These are phyloP conservation scores for Cicer judaicum DNA, from an alignment of 306 rosid species.

Conservation along the genomic window DNA sequence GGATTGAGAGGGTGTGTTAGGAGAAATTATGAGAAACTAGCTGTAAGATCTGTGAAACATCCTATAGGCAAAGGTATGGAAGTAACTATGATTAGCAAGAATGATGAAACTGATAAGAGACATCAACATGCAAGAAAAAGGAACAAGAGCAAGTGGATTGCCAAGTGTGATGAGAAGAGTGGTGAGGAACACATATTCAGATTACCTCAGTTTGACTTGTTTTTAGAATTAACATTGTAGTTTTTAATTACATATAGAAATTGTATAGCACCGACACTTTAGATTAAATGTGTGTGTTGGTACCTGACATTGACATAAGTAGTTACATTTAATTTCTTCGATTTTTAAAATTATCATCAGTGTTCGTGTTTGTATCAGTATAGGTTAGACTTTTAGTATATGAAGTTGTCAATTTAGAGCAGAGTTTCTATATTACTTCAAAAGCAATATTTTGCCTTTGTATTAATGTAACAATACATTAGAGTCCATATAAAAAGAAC, in stretches of 20 bases:
- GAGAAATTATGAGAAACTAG: slow-evolving; percentile 50
- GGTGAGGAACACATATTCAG: slow-evolving; percentile 77
- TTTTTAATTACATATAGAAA: background rate
- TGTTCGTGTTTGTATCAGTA: too few species aligned
- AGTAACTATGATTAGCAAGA: slow-evolving; percentile 55
- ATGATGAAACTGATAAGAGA: slow-evolving; percentile 31
- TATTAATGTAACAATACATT: background rate
- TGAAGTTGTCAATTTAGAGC: too few species aligned
- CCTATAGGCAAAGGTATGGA: slow-evolving; percentile 65
- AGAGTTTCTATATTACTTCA: too few species aligned
- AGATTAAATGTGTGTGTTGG: too few species aligned
- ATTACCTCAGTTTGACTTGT: slow-evolving; percentile 43
- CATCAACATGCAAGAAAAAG: slow-evolving; percentile 28
- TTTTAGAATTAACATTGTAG: background rate
- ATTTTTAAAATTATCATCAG: too few species aligned
- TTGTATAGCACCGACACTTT: too few species aligned
- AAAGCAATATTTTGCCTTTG: background rate
- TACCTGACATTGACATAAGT: too few species aligned
- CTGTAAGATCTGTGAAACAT: slow-evolving; percentile 61
- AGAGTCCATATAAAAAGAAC: background rate
- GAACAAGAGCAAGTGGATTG: slow-evolving; percentile 64
- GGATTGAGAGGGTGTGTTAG: slow-evolving; percentile 48
- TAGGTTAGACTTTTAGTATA: background rate
- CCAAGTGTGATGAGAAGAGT: slow-evolving; percentile 65
- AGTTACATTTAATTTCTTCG: too few species aligned